Percentiles rank a stretch among this genome's conserved stretches.
phyloP scores from a whole-genome alignment of 805 yeast species.

The Wickerhamomyces queroliae region DNA sequence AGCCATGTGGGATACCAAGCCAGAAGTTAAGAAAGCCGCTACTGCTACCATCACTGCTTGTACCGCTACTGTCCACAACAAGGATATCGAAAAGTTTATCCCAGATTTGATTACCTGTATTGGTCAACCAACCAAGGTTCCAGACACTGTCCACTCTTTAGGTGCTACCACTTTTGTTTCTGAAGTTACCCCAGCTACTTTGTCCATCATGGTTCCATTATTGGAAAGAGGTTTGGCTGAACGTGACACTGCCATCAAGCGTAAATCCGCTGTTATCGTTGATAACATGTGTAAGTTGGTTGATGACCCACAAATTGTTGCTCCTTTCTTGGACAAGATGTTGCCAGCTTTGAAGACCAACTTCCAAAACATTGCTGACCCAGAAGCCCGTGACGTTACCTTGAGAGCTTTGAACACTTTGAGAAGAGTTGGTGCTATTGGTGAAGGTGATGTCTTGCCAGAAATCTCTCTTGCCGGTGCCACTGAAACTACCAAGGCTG shows the following conservation, averaged over 20 bases:
- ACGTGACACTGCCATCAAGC: slow-evolving; percentile 99
- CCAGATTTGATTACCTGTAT: slow-evolving; percentile 97
- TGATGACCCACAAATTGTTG: slow-evolving; percentile 99
- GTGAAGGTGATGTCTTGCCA: slow-evolving; percentile 85
- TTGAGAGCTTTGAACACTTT: slow-evolving; percentile 94
- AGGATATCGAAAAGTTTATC: slow-evolving; percentile 99
- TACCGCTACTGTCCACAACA: slow-evolving; percentile 97
- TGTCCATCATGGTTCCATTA: slow-evolving; percentile 98
- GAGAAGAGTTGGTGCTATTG: slow-evolving; percentile 98
- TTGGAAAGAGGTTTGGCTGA: slow-evolving; percentile 99
- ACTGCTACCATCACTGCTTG: slow-evolving; percentile 92
- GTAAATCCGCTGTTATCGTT: slow-evolving; percentile 98
- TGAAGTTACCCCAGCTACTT: slow-evolving; percentile 98
- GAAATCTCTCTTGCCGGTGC: slow-evolving; percentile 99
- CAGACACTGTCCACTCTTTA: slow-evolving; percentile 96
- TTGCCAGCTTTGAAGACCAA: slow-evolving; percentile 95
- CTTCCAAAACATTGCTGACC: slow-evolving; percentile 97
- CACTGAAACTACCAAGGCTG: slow-evolving; percentile 76
- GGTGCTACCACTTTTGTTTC: slow-evolving; percentile 99
- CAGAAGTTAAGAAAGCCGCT: slow-evolving; percentile 96
- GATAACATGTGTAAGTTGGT: slow-evolving; percentile 99
- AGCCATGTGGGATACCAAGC: slow-evolving; percentile 99
- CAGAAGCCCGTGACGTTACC: slow-evolving; percentile 99
- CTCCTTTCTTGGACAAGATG: slow-evolving; percentile 94
- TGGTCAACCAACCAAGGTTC: slow-evolving; percentile 94